phyloP scores from a whole-genome alignment of 371 early-diverging fungal genomes.

The Nematocida ironsii region DNA sequence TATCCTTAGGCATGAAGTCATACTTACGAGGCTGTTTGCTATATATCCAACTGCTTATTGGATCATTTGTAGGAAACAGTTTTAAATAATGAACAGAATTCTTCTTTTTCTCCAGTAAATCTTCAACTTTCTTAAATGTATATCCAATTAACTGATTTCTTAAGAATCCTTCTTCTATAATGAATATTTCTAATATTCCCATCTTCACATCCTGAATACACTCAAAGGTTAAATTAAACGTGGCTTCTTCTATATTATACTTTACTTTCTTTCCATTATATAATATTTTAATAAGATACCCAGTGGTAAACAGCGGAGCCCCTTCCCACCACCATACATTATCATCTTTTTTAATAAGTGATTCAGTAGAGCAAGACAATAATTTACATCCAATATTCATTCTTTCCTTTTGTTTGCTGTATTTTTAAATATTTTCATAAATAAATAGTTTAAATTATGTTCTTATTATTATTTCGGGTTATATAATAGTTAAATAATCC shows the following conservation, averaged over 20 bases:
- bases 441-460: not conserved
- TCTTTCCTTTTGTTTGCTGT: not conserved
- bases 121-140: constrained; percentile 37
- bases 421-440: constrained; percentile 21
- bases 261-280: constrained; percentile 35
- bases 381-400: constrained; percentile 25
- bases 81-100: constrained; percentile 40
- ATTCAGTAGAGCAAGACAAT: constrained; percentile 5
- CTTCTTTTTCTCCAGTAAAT: constrained; percentile 10
- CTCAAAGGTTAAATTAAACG: constrained; percentile 15
- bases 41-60: constrained; percentile 39
- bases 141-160: constrained; percentile 31
- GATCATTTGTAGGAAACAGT: constrained; percentile 42
- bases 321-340: constrained; percentile 53
- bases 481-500: no score
- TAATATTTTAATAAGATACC: constrained; percentile 11
- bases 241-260: constrained; percentile 3
- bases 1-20: constrained; percentile 24
- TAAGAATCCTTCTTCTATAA: constrained; percentile 20
- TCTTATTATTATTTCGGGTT: no score
- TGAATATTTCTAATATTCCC: constrained; percentile 50
- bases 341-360: not conserved
- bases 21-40: constrained; percentile 9
- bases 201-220: constrained; percentile 30
- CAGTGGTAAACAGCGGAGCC: constrained; percentile 39